Conservation (phyloP, 345 rosid species). For the Aquilaria yunnanensis region DNA sequence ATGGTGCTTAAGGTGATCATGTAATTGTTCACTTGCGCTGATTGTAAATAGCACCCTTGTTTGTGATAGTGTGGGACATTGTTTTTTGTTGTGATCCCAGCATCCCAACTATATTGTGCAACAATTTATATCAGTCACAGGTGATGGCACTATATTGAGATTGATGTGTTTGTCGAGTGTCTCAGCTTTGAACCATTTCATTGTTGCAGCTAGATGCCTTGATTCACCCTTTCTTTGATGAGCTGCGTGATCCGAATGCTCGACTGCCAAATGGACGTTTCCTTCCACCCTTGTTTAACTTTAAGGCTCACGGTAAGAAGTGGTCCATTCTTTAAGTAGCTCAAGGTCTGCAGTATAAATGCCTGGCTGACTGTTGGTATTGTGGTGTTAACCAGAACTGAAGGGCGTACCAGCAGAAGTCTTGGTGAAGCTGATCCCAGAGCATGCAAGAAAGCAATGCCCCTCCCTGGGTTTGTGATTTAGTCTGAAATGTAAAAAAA, state of each 20-base stretch:
- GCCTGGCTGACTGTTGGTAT: not conserved
- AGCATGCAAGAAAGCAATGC: constrained; percentile 87
- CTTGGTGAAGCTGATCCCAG: constrained; percentile 66
- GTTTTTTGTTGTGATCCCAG: too few species aligned
- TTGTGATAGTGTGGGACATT: too few species aligned
- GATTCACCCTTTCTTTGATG: constrained; percentile 94
- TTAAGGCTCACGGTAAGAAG: constrained; percentile 70
- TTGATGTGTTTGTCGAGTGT: not conserved
- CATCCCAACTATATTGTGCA: too few species aligned
- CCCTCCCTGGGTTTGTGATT: constrained; percentile 60
- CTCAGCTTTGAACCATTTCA: not conserved
- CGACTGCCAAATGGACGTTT: constrained; percentile 83
- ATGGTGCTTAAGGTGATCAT: too few species aligned
- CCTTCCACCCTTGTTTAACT: constrained; percentile 87
- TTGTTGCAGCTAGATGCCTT: constrained; percentile 68
- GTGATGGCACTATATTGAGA: too few species aligned
- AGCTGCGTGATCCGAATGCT: constrained; percentile 71
- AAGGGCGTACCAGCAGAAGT: constrained; percentile 72
- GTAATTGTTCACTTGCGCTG: too few species aligned
- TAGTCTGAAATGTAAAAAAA: constrained; percentile 18
- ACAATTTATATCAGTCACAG: too few species aligned
- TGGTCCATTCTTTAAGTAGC: not conserved
- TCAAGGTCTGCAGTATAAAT: not conserved
- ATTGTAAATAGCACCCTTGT: too few species aligned
- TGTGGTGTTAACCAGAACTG: constrained; percentile 44